These are phyloP conservation scores for Lentinula raphanica DNA, from an alignment of 768 basidiomycete species.

Conservation along the genomic window DNA sequence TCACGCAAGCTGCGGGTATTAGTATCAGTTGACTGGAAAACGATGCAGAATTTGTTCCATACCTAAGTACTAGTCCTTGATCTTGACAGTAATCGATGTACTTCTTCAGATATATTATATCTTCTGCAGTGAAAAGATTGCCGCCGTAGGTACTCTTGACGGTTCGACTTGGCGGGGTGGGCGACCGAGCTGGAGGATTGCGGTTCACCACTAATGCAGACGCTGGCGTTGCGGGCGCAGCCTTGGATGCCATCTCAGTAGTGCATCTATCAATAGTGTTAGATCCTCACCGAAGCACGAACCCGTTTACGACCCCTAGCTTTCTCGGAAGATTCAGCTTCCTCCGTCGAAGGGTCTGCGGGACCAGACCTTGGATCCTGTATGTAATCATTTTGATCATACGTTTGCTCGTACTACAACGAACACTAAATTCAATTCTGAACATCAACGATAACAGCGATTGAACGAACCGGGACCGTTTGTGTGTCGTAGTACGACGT, in stretches of 20 bases:
- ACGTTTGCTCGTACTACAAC: constrained; percentile 50
- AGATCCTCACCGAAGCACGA: constrained; percentile 45
- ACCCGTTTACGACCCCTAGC: constrained; percentile 67
- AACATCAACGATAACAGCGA: background rate
- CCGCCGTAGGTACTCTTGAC: constrained; percentile 89
- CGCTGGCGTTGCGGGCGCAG: constrained; percentile 61
- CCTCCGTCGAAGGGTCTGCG: constrained; percentile 29
- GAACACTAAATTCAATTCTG: constrained; percentile 8
- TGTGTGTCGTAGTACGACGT: constrained; percentile 51
- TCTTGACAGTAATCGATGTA: constrained; percentile 91
- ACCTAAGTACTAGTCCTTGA: constrained; percentile 80
- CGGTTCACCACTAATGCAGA: constrained; percentile 63
- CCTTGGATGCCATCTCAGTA: constrained; percentile 25
- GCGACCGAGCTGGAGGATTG: constrained; percentile 69
- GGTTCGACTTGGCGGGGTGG: constrained; percentile 76
- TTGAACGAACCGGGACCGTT: constrained; percentile 27
- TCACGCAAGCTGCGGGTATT: constrained; percentile 56
- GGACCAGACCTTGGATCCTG: constrained; percentile 42
- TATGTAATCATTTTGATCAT: constrained; percentile 47
- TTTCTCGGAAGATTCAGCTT: constrained; percentile 16
- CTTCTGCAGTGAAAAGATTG: constrained; percentile 81
- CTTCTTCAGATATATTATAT: constrained; percentile 76
- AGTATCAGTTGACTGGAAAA: too few species aligned
- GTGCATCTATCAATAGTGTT: constrained; percentile 7
- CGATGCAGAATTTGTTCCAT: constrained; percentile 8